phyloP scores from a whole-genome alignment of 2,329 filamentous ascomycete genomes.

The Ambrosiella cleistominuta region DNA sequence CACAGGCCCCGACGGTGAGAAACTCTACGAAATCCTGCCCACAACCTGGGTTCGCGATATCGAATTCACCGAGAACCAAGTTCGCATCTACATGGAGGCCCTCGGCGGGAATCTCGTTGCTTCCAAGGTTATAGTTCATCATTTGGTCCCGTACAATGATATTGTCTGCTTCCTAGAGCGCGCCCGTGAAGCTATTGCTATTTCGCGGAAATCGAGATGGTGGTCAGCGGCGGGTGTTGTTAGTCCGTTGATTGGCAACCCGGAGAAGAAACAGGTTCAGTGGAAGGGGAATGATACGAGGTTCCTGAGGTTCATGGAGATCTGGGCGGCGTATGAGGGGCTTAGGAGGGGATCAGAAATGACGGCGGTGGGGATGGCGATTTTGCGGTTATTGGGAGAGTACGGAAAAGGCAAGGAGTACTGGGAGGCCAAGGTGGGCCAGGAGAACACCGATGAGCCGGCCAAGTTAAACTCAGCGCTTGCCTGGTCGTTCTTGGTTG shows the following conservation, averaged over 20 bases:
- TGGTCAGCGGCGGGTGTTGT: conserved; percentile 17
- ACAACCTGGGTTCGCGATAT: conserved; percentile 18
- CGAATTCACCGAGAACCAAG: conserved; percentile 19
- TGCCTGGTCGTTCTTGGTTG: conserved; percentile 54
- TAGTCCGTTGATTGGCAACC: not conserved
- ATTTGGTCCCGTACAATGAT: no score
- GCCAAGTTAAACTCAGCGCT: conserved; percentile 28
- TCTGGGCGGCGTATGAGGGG: conserved; percentile 42
- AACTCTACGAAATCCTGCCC: conserved; percentile 41
- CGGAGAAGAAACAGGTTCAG: not conserved
- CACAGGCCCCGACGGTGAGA: conserved; percentile 21
- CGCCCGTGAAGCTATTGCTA: conserved; percentile 32
- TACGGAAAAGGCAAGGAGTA: conserved; percentile 29
- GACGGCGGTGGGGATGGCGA: conserved; percentile 42
- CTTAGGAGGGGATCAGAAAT: conserved; percentile 36
- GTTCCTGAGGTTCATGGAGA: conserved; percentile 51
- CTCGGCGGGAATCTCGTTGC: not conserved
- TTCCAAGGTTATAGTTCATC: no score
- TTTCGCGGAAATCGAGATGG: conserved; percentile 29
- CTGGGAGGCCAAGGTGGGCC: no score
- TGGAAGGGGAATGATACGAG: conserved; percentile 35
- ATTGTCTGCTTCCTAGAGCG: conserved; percentile 27
- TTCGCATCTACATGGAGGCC: conserved; percentile 16
- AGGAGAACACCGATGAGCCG: no score
- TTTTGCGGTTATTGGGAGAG: conserved; percentile 43